Evolutionary conservation across 202 grass and related monocot genomes (phyloP), one percentile per base, ranked within the genome.

Genomic region (Musa balbisiana): DNA sequence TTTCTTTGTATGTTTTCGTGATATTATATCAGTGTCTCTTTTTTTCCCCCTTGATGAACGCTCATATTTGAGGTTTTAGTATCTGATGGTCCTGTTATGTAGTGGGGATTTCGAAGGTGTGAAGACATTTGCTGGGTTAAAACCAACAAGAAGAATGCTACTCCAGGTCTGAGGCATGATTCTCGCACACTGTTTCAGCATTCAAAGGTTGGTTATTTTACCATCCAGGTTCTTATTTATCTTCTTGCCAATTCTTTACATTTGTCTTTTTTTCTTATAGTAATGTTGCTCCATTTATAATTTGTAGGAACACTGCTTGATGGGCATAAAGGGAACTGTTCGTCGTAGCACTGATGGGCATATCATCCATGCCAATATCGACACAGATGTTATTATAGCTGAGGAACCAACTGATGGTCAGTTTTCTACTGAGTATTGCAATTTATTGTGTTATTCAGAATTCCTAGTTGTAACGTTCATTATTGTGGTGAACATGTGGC

Each of bases 251-350:
- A 29, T 2, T 11, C 29, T 11, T 50, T 11, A 43, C 81, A 17
- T n/a, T 12, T 81, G 69, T 29, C 59, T 51, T 51, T 69, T 69
- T 51, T 70, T 76, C 59, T 54, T 84, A 85, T 84, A 75, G 53
- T 60, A 43, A 77, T 24, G 10, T 16, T 43, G 25, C 17, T 75
- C 49, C n/a, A 19, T 73, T 78, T 84, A 82, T 50, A 10, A 65
- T 87, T 77, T 81, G 24, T 73, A 98, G 94, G 94, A 98, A 77
- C 94, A 98, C 82, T 93, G 94, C 58, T 89, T 98, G 84, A 98
- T 98, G 94, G 94, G 94, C 76, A 98, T 98, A 87, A 98, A 93
- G 88, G 94, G 93, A 80, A 98, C 94, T 13, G 94, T 98, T 56
- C 90, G 90, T 25, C 91, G 94, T 72, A 98, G 94, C 87, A 91